Evolutionary conservation across 257 asterid species (phyloP).

Genomic region (Sherardia arvensis): DNA sequence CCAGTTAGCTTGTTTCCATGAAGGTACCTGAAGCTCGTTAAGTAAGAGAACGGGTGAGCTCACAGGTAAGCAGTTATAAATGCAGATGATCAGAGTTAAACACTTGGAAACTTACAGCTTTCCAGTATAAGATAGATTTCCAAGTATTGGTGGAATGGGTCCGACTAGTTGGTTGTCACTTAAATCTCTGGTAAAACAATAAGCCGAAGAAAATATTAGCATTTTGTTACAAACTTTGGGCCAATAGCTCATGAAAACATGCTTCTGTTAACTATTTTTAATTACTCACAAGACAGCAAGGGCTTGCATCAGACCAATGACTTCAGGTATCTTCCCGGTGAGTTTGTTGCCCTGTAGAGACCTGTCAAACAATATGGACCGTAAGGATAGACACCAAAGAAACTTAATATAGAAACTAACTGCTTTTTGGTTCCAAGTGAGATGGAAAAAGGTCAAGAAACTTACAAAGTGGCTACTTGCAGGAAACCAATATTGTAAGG

Average conservation of each 20-base stretch:
- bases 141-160: constrained; percentile 73
- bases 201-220: background rate
- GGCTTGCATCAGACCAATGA: constrained; percentile 97
- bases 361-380: constrained; percentile 22
- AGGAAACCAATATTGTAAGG: constrained; percentile 92
- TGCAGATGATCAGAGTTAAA: background rate
- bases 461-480: constrained; percentile 99
- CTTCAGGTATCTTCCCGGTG: constrained; percentile 89
- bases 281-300: constrained; percentile 89
- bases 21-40: constrained; percentile 46
- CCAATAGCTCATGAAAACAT: background rate
- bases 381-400: background rate
- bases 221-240: background rate
- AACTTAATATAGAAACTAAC: background rate
- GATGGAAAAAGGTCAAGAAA: background rate
- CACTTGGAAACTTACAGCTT: constrained; percentile 57
- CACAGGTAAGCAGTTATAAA: background rate
- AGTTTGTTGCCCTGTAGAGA: constrained; percentile 91
- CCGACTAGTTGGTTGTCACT: constrained; percentile 91
- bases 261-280: background rate
- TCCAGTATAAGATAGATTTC: constrained; percentile 94
- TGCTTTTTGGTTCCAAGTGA: background rate
- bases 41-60: background rate
- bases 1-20: constrained; percentile 98
- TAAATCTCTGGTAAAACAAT: constrained; percentile 56